Percentiles rank a stretch among this genome's conserved stretches.
These are phyloP conservation scores for Lolium perenne DNA, from an alignment of 176 grass and related monocot species.

Conservation along the genomic window DNA sequence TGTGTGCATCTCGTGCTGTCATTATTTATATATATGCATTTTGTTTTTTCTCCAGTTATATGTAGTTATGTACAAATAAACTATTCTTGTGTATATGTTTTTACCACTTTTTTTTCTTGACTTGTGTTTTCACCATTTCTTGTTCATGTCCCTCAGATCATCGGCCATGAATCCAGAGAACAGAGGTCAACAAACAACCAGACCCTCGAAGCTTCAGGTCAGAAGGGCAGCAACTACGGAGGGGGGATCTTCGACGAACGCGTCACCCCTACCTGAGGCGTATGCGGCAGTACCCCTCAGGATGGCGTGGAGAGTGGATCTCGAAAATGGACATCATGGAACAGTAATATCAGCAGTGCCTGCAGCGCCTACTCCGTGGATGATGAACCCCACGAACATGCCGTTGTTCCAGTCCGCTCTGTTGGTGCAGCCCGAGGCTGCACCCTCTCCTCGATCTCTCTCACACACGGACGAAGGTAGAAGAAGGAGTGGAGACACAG, in stretches of 20 bases:
- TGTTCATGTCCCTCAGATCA: neutral
- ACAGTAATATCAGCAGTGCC: neutral
- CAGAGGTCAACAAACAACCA: too few relatives aligned
- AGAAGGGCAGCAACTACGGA: neutral
- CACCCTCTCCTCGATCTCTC: too few relatives aligned
- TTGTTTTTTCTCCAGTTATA: neutral
- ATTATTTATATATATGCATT: neutral
- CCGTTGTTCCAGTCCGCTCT: neutral
- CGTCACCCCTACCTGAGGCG: neutral
- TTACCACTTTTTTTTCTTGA: too few relatives aligned
- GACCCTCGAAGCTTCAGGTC: neutral
- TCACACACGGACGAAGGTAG: too few relatives aligned
- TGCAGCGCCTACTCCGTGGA: neutral
- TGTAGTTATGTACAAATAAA: neutral
- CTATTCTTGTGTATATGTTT: neutral
- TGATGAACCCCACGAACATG: neutral
- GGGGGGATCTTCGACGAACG: neutral
- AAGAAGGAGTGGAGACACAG: too few relatives aligned
- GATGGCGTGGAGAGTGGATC: neutral
- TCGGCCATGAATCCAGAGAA: too few relatives aligned
- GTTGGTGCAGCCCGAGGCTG: too few relatives aligned
- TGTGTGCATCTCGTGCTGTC: neutral
- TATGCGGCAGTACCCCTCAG: neutral
- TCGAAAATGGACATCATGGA: constrained; percentile 4
- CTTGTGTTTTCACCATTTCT: too few relatives aligned